A percentile compares a stretch with the other conserved stretches of the same genome.
phyloP scores from a whole-genome alignment of 306 rosid species.

The Cicer pinnatifidum region DNA sequence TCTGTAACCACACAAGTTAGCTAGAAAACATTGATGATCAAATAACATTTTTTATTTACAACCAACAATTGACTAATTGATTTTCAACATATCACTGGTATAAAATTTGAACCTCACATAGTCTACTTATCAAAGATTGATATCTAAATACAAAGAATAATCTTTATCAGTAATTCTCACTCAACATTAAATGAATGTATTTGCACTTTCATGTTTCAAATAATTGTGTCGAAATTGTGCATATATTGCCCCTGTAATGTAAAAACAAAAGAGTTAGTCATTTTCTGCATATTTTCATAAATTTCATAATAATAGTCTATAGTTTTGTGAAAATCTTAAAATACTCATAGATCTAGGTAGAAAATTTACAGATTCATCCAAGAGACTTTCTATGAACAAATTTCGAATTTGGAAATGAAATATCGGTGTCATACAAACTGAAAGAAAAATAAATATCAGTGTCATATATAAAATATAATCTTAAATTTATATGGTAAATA shows the following conservation, averaged over 20 bases:
- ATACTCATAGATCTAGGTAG: neutral
- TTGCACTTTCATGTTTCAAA: neutral
- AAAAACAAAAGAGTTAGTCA: conserved; percentile 3
- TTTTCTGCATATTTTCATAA: neutral
- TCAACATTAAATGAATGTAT: neutral
- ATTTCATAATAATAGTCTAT: neutral
- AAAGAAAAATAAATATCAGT: neutral
- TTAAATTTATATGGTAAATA: too few species aligned
- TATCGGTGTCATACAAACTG: neutral
- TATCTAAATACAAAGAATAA: neutral
- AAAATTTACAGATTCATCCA: neutral
- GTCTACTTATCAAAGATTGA: neutral
- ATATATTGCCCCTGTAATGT: neutral
- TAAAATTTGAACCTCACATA: neutral
- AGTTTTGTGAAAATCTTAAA: neutral
- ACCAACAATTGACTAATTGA: neutral
- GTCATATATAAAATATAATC: neutral
- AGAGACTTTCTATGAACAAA: neutral
- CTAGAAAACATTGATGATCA: conserved; percentile 1
- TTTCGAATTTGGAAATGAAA: neutral
- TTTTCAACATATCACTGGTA: neutral
- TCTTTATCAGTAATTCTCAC: neutral
- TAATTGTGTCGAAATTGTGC: neutral
- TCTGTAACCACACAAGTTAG: neutral
- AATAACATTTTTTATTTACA: neutral